Evolutionary conservation across 73 alveolate species (phyloP).

Genomic region (Tetrahymena elliotti): DNA sequence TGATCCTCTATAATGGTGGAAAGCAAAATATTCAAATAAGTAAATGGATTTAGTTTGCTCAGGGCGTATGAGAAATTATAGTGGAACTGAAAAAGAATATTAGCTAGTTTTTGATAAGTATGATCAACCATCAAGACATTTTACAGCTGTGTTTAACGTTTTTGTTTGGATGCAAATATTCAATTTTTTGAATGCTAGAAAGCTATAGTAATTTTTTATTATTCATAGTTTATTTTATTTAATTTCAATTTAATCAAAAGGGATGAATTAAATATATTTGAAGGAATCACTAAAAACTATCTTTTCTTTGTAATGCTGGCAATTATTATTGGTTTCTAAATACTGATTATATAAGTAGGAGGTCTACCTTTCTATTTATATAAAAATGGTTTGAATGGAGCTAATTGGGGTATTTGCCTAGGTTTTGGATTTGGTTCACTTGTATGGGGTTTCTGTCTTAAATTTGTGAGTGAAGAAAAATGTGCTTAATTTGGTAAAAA

Average conservation of each 20-base stretch:
- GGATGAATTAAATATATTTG: conserved; percentile 76
- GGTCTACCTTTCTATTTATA: conserved; percentile 55
- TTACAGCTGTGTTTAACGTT: conserved; percentile 76
- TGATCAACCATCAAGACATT: conserved; percentile 75
- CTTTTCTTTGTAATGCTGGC: conserved; percentile 62
- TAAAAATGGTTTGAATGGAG: conserved; percentile 58
- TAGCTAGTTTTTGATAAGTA: conserved; percentile 22
- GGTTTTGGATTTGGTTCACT: conserved; percentile 53
- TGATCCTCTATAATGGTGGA: conserved; percentile 21
- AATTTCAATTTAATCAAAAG: conserved; percentile 9
- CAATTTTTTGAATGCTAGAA: conserved; percentile 79
- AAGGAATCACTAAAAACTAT: conserved; percentile 50
- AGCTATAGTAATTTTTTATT: not conserved
- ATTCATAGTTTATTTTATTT: not conserved
- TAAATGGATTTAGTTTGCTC: conserved; percentile 9
- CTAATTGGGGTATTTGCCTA: conserved; percentile 73
- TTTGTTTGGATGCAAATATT: conserved; percentile 79
- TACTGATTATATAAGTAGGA: conserved; percentile 62
- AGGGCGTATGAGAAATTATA: conserved; percentile 22
- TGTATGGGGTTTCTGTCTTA: conserved; percentile 14
- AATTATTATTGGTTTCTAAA: conserved; percentile 53
- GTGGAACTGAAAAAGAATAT: conserved; percentile 37
- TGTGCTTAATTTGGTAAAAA: not conserved
- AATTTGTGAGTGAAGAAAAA: conserved; percentile 21
- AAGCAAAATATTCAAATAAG: conserved; percentile 37